A percentile compares a stretch with the other conserved stretches of the same genome.
Evolutionary conservation across 2,329 filamentous ascomycete genomes (phyloP).

Genomic region (Ophiocordyceps polyrhachis-furcata): DNA sequence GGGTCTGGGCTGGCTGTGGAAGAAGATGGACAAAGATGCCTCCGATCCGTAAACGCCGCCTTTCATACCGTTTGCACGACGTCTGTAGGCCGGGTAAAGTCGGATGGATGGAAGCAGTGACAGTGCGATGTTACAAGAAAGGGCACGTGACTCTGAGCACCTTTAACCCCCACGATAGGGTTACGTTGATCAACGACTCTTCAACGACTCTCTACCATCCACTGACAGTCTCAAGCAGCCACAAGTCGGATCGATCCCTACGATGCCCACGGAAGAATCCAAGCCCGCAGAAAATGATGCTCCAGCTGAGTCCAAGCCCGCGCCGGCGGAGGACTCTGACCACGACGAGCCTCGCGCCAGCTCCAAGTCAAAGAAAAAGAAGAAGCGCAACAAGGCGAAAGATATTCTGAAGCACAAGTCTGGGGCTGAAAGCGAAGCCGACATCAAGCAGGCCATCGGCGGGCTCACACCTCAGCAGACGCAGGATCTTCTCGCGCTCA

Average conservation of each 20-base stretch:
- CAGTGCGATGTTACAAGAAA: too few species aligned
- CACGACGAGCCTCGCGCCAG: constrained; percentile 31
- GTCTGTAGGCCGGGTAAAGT: too few species aligned
- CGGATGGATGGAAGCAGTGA: too few species aligned
- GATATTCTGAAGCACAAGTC: constrained; percentile 19
- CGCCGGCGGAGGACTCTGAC: constrained; percentile 28
- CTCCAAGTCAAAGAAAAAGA: constrained; percentile 45
- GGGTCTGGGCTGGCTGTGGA: too few species aligned
- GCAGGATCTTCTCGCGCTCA: constrained; percentile 48
- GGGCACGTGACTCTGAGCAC: too few species aligned
- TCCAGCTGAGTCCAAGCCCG: constrained; percentile 25
- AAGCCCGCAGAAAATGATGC: constrained; percentile 35
- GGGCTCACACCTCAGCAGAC: constrained; percentile 37
- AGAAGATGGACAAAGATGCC: too few species aligned
- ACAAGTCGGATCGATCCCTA: neutral
- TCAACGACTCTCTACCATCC: neutral
- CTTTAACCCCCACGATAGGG: too few species aligned
- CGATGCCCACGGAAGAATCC: constrained; percentile 39
- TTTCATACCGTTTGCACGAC: too few species aligned
- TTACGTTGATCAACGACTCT: neutral
- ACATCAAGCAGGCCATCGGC: constrained; percentile 31
- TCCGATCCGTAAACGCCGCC: too few species aligned
- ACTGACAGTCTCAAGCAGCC: neutral
- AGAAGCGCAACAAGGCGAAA: constrained; percentile 43
- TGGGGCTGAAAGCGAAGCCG: constrained; percentile 15